Evolutionary conservation across 441 rosid genomes (phyloP).

Genomic region (Raphanus hybrid): DNA sequence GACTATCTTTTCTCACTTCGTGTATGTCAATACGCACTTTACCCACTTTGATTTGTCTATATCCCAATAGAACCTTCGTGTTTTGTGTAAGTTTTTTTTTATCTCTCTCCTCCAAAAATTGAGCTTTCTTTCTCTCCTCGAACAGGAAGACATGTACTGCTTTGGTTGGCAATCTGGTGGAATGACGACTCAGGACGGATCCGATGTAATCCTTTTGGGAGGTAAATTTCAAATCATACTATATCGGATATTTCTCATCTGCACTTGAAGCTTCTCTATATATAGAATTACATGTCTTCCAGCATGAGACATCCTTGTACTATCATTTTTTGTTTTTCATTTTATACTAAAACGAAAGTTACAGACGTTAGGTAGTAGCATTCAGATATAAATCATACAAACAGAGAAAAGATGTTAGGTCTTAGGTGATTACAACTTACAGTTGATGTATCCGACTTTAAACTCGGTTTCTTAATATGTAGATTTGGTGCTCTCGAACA

Average conservation of each 20-base stretch:
- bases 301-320: too few relatives aligned
- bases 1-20: slow-evolving; percentile 75
- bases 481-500: slow-evolving; percentile 84
- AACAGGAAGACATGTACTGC: slow-evolving; percentile 81
- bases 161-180: slow-evolving; percentile 92
- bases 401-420: too few relatives aligned
- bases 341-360: too few relatives aligned
- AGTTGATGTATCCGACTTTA: neutral
- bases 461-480: slow-evolving; percentile 27
- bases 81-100: too few relatives aligned
- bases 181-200: slow-evolving; percentile 65
- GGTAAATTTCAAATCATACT: slow-evolving; percentile 47
- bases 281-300: too few relatives aligned
- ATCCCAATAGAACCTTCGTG: neutral
- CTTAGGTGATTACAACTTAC: too few relatives aligned
- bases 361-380: too few relatives aligned
- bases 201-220: slow-evolving; percentile 81
- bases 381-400: too few relatives aligned
- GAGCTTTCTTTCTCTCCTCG: neutral
- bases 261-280: too few relatives aligned
- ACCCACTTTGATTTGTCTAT: neutral
- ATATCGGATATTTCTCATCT: slow-evolving; percentile 5
- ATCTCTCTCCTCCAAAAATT: neutral
- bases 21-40: slow-evolving; percentile 57
- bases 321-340: too few relatives aligned